Evolutionary conservation across 2,329 filamentous ascomycete genomes (phyloP).

Genomic region (Fusarium virguliforme): DNA sequence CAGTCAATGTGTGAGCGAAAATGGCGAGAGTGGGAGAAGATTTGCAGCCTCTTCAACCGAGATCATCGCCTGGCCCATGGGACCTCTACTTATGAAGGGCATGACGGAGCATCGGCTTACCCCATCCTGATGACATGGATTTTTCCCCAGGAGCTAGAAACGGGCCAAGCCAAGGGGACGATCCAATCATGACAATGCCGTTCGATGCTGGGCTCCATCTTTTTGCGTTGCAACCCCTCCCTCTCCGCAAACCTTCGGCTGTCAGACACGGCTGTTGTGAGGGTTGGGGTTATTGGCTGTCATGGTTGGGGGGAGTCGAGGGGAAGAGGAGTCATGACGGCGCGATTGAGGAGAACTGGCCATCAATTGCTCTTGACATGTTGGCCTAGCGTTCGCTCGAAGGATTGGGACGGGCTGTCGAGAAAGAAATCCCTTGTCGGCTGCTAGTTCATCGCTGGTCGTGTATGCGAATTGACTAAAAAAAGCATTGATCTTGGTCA

Average conservation of each 20-base stretch:
- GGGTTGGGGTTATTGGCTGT: constrained; percentile 17
- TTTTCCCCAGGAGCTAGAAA: constrained; percentile 32
- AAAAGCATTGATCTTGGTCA: neutral
- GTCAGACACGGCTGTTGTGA: constrained; percentile 49
- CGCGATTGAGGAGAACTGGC: neutral
- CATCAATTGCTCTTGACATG: neutral
- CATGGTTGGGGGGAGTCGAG: neutral
- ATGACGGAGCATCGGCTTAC: constrained; percentile 18
- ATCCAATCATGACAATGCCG: constrained; percentile 46
- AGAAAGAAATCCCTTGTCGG: neutral
- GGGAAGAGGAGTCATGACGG: neutral
- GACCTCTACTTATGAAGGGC: constrained; percentile 38
- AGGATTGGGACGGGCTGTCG: too few relatives aligned
- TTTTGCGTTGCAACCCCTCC: constrained; percentile 41
- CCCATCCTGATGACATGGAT: constrained; percentile 39
- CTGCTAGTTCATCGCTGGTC: neutral
- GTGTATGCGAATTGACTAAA: neutral
- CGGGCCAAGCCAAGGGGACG: constrained; percentile 21
- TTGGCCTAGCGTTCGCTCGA: too few relatives aligned
- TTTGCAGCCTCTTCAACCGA: constrained; percentile 22
- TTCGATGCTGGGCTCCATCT: constrained; percentile 39
- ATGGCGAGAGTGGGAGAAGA: neutral
- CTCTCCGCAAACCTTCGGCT: constrained; percentile 50
- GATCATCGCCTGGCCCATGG: neutral
- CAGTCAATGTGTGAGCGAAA: neutral